A percentile compares a stretch with the other conserved stretches of the same genome.
Evolutionary conservation across 192 early-diverging fungal genomes (phyloP).

Genomic region (Linderina pennispora): DNA sequence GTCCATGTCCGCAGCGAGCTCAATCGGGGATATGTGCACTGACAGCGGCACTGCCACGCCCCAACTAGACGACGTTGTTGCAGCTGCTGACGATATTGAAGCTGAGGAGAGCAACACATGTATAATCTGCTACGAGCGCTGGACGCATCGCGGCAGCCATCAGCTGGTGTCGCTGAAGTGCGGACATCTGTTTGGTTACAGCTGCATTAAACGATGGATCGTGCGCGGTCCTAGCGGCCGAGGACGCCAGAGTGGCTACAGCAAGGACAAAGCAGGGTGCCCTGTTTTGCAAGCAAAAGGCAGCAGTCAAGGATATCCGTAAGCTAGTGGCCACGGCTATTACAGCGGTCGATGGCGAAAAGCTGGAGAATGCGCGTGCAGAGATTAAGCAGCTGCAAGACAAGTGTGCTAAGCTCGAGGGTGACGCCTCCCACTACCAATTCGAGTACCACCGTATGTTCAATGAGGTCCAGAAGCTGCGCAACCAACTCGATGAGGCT

Average conservation of each 20-base stretch:
- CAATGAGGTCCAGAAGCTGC: constrained; percentile 9
- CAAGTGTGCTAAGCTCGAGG: background rate
- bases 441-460: constrained; percentile 9
- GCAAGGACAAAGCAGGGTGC: constrained; percentile 10
- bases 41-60: no score
- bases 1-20: no score
- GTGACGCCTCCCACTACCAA: background rate
- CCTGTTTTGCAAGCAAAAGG: constrained; percentile 33
- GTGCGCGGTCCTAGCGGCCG: background rate
- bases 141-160: constrained; percentile 25
- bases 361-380: background rate
- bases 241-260: background rate
- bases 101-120: constrained; percentile 30
- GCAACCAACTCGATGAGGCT: constrained; percentile 6
- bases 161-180: constrained; percentile 28
- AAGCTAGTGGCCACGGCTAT: constrained; percentile 22
- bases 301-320: constrained; percentile 24
- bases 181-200: constrained; percentile 36
- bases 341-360: constrained; percentile 7
- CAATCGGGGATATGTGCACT: no score
- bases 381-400: constrained; percentile 4
- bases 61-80: no score
- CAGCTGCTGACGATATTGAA: no score
- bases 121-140: constrained; percentile 26
- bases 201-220: constrained; percentile 33